A percentile compares a stretch with the other conserved stretches of the same genome.
Evolutionary conservation across 345 rosid genomes (phyloP).

Genomic region (Gossypium raimondii): DNA sequence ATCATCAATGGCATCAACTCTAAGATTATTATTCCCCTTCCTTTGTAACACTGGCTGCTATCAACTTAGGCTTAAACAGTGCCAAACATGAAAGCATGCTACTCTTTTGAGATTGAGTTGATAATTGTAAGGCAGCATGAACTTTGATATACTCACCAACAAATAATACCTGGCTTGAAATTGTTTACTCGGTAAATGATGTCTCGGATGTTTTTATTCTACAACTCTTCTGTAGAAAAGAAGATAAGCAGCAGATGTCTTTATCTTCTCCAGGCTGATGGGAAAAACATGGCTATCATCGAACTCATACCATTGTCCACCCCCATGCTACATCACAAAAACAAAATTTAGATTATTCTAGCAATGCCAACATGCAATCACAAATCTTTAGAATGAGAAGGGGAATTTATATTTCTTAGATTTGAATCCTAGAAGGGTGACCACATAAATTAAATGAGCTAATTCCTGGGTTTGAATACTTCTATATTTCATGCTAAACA

Average conservation of each 20-base stretch:
- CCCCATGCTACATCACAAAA: conserved; percentile 66
- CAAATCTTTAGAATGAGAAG: background rate
- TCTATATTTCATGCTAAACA: too few species aligned
- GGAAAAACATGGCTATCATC: conserved; percentile 81
- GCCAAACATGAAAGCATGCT: conserved; percentile 31
- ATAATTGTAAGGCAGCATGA: conserved; percentile 22
- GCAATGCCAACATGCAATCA: background rate
- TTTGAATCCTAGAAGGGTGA: background rate
- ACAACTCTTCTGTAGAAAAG: conserved; percentile 87
- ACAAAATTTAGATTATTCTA: conserved; percentile 7
- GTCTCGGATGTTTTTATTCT: conserved; percentile 29
- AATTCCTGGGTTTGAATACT: background rate
- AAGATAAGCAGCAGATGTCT: conserved; percentile 92
- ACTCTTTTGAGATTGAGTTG: conserved; percentile 6
- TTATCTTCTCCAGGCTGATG: conserved; percentile 76
- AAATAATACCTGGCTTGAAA: conserved; percentile 12
- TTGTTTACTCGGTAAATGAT: background rate
- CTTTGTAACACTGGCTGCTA: conserved; percentile 11
- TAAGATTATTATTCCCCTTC: background rate
- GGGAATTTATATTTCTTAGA: background rate
- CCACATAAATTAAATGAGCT: background rate
- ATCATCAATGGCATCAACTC: conserved; percentile 25
- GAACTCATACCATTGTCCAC: conserved; percentile 85
- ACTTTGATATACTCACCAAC: conserved; percentile 19
- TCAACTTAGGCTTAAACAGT: conserved; percentile 22